phyloP scores from a whole-genome alignment of 106 monocot genomes.

The Chionographis japonica region DNA sequence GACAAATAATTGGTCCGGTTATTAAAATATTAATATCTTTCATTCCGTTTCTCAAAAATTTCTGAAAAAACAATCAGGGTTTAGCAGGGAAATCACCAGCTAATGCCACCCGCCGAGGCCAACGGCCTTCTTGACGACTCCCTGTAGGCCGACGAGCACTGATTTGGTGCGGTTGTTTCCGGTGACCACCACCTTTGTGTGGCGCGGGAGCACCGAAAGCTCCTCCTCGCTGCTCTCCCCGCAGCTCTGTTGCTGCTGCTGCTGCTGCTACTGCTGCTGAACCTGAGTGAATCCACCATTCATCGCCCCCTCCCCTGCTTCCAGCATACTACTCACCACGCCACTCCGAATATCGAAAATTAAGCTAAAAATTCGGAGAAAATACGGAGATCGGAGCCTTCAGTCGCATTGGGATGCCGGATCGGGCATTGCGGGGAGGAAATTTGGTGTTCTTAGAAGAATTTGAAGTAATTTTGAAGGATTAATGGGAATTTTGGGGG shows the following conservation, averaged over 20 bases:
- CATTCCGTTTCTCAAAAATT: no score
- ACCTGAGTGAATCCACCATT: no score
- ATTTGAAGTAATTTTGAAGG: not conserved
- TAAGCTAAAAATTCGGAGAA: not conserved
- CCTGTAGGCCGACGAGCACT: constrained; percentile 58
- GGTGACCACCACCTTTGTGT: no score
- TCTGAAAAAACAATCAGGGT: no score
- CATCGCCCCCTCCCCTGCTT: constrained; percentile 2
- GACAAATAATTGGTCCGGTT: no score
- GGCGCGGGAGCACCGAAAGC: constrained; percentile 57
- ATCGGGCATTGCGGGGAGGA: constrained; percentile 18
- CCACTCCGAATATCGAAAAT: not conserved
- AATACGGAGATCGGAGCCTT: not conserved
- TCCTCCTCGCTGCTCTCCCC: constrained; percentile 63
- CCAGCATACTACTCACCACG: constrained; percentile 9
- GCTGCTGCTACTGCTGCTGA: no score
- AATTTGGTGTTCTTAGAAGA: not conserved
- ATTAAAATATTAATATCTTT: no score
- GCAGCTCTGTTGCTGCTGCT: constrained; percentile 4
- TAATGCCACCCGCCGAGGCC: no score
- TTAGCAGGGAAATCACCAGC: no score
- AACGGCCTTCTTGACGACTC: no score
- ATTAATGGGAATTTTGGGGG: not conserved
- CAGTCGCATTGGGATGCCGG: not conserved
- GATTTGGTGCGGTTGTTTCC: constrained; percentile 72